Evolutionary conservation across 2,329 filamentous ascomycete species (phyloP).

Genomic region (Orbilia ellipsospora): DNA sequence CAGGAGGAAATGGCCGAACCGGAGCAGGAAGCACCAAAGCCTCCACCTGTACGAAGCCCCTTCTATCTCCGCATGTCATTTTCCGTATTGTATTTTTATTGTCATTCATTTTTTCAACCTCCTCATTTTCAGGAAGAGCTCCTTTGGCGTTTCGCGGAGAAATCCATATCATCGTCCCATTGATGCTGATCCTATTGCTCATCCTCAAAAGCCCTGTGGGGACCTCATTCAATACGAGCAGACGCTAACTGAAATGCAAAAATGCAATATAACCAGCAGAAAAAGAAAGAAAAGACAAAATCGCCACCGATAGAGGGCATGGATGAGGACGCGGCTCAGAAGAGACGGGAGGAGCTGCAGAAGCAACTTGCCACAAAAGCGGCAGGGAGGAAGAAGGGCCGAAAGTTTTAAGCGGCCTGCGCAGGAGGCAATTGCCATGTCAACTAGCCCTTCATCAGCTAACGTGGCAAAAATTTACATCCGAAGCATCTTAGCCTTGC

Average conservation of each 20-base stretch:
- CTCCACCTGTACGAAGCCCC: slow-evolving; percentile 43
- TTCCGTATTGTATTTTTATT: slow-evolving; percentile 1
- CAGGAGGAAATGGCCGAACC: slow-evolving; percentile 54
- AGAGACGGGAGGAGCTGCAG: slow-evolving; percentile 57
- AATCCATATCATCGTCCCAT: slow-evolving; percentile 3
- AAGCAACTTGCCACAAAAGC: slow-evolving; percentile 59
- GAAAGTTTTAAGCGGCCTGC: slow-evolving; percentile 56
- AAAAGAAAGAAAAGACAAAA: slow-evolving; percentile 50
- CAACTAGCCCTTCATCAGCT: background rate
- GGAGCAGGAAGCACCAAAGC: slow-evolving; percentile 47
- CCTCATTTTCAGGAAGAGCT: slow-evolving; percentile 1
- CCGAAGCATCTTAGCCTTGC: background rate
- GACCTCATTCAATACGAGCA: background rate
- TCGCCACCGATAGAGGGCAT: slow-evolving; percentile 56
- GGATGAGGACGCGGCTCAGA: slow-evolving; percentile 59
- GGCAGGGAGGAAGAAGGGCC: slow-evolving; percentile 57
- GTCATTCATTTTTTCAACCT: background rate
- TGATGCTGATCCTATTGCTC: too few relatives aligned
- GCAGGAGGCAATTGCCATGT: background rate
- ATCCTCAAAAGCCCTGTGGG: background rate
- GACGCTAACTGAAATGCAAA: slow-evolving; percentile 22
- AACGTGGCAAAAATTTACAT: slow-evolving; percentile 5
- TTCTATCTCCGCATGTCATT: slow-evolving; percentile 17
- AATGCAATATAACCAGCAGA: slow-evolving; percentile 7
- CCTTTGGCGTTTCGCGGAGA: slow-evolving; percentile 9